phyloP scores from a whole-genome alignment of 2,329 filamentous ascomycete genomes.

The Ascochyta rabiei region DNA sequence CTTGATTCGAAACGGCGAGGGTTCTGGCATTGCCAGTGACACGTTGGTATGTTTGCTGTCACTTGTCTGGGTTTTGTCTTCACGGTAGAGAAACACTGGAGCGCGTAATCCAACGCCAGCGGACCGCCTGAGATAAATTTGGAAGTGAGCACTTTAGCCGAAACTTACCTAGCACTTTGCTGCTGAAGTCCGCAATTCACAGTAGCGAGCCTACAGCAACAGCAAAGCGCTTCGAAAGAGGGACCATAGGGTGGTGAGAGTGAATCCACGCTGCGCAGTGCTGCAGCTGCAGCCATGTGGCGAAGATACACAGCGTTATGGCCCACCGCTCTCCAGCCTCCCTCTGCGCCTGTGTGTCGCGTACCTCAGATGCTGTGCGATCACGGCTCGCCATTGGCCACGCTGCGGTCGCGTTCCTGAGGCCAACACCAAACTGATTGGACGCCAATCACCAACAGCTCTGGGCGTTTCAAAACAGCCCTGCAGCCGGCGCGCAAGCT shows the following conservation, averaged over 20 bases:
- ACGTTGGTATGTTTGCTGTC: constrained; percentile 18
- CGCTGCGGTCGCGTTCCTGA: constrained; percentile 16
- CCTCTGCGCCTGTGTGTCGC: constrained; percentile 2
- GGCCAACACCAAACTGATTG: constrained; percentile 21
- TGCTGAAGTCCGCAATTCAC: constrained; percentile 1
- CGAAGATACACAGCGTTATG: constrained; percentile 10
- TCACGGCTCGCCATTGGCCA: constrained; percentile 15
- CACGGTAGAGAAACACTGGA: constrained; percentile 14
- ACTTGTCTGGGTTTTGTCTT: constrained; percentile 15
- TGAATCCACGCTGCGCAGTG: not conserved
- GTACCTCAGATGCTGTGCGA: constrained; percentile 15
- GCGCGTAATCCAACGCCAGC: constrained; percentile 4
- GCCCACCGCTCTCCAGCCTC: constrained; percentile 12
- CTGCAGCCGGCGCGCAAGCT: constrained; percentile 13
- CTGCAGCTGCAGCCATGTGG: constrained; percentile 12
- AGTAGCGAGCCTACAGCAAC: constrained; percentile 1
- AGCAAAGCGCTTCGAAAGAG: constrained; percentile 2
- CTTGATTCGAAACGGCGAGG: constrained; percentile 20
- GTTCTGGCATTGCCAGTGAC: constrained; percentile 9
- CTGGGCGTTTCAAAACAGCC: constrained; percentile 33
- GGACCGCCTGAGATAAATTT: constrained; percentile 29
- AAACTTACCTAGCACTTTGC: constrained; percentile 30
- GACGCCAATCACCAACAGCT: constrained; percentile 19
- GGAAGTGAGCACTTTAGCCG: constrained; percentile 15
- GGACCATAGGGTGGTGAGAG: not conserved